Evolutionary conservation across 306 rosid genomes (phyloP).

Genomic region (Luffa acutangula): DNA sequence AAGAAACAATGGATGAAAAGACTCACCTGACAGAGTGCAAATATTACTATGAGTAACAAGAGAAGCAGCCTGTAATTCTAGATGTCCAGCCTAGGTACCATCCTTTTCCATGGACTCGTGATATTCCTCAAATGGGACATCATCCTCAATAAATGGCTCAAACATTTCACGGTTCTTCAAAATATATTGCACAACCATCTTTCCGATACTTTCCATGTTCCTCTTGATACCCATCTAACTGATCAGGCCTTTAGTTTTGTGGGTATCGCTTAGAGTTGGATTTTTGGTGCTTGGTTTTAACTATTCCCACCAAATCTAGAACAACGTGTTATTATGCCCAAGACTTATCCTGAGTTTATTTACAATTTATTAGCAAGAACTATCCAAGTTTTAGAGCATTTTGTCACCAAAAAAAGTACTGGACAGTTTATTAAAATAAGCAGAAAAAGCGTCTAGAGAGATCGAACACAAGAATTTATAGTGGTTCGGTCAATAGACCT

Average conservation of each 20-base stretch:
- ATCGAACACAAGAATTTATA: too few relatives aligned
- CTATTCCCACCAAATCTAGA: slow-evolving; percentile 14
- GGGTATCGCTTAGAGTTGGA: slow-evolving; percentile 20
- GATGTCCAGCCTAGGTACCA: slow-evolving; percentile 85
- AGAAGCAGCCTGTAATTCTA: slow-evolving; percentile 91
- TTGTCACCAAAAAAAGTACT: too few relatives aligned
- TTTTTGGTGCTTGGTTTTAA: slow-evolving; percentile 22
- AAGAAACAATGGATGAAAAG: slow-evolving; percentile 5
- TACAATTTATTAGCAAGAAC: too few relatives aligned
- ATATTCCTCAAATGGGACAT: slow-evolving; percentile 65
- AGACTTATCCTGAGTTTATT: too few relatives aligned
- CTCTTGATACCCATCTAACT: slow-evolving; percentile 72
- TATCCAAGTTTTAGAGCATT: too few relatives aligned
- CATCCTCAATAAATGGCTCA: slow-evolving; percentile 90
- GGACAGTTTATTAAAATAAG: too few relatives aligned
- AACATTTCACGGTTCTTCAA: slow-evolving; percentile 56
- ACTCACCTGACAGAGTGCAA: slow-evolving; percentile 69
- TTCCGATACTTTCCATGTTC: slow-evolving; percentile 56
- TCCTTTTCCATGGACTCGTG: slow-evolving; percentile 68
- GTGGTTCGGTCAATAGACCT: too few relatives aligned
- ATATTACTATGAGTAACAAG: slow-evolving; percentile 59
- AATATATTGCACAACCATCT: slow-evolving; percentile 61
- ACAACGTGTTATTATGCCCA: too few relatives aligned
- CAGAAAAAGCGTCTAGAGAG: too few relatives aligned
- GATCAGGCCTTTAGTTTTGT: slow-evolving; percentile 54